phyloP scores from a whole-genome alignment of 768 basidiomycete genomes.

The Mycena galopus region DNA sequence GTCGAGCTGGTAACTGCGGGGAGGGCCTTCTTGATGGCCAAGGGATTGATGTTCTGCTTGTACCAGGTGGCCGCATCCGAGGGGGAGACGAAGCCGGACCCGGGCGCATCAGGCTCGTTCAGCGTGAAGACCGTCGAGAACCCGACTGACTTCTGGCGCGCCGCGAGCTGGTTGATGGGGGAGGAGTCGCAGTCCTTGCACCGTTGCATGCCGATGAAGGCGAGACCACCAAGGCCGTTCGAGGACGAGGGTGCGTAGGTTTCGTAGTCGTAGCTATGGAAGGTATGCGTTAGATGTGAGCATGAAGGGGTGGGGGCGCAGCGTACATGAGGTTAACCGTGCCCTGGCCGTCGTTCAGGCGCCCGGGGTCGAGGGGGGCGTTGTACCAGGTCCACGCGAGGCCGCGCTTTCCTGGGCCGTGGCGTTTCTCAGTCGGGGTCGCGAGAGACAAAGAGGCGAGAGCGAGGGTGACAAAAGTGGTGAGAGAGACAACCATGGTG shows the following conservation, averaged over 20 bases:
- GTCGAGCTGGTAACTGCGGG: too few species aligned
- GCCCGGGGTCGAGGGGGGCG: background rate
- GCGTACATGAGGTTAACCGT: slow-evolving; percentile 28
- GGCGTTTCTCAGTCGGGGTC: background rate
- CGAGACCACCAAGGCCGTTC: slow-evolving; percentile 51
- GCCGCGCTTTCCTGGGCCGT: slow-evolving; percentile 22
- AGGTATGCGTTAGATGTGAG: slow-evolving; percentile 38
- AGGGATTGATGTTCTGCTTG: too few species aligned
- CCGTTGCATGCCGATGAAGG: slow-evolving; percentile 54
- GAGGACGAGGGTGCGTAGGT: slow-evolving; percentile 49
- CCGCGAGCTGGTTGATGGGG: slow-evolving; percentile 45
- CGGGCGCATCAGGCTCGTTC: slow-evolving; percentile 51
- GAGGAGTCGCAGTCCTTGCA: slow-evolving; percentile 51
- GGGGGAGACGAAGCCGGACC: slow-evolving; percentile 38
- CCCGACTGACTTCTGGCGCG: slow-evolving; percentile 45
- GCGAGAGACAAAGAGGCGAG: too few species aligned
- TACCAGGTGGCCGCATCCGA: too few species aligned
- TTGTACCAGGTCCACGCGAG: slow-evolving; percentile 14
- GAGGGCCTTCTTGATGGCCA: too few species aligned
- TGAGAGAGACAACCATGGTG: too few species aligned
- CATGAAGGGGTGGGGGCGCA: background rate
- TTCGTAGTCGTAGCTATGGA: background rate
- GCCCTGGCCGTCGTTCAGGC: slow-evolving; percentile 12
- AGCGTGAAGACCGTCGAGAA: slow-evolving; percentile 35
- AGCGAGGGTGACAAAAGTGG: too few species aligned